Evolutionary conservation across 192 early-diverging fungal genomes (phyloP).

Genomic region (Funneliformis mosseae): DNA sequence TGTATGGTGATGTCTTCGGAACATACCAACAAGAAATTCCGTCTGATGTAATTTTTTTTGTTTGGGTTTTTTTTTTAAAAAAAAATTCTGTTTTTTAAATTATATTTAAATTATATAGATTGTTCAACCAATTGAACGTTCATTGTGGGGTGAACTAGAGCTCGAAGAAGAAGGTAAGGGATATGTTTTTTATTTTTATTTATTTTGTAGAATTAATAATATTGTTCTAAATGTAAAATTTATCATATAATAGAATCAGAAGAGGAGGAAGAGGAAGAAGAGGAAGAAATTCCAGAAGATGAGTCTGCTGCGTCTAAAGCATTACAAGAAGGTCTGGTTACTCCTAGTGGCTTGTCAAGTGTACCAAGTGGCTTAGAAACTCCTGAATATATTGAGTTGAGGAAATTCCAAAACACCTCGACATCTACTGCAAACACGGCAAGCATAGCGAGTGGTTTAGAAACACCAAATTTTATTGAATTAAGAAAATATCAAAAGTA

Average conservation of each 20-base stretch:
- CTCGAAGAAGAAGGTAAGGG: constrained; percentile 63
- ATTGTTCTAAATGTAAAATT: not conserved
- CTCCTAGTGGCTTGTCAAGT: constrained; percentile 78
- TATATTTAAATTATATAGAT: constrained; percentile 36
- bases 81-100: not conserved
- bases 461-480: constrained; percentile 85
- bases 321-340: constrained; percentile 71
- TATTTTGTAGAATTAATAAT: not conserved
- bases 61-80: not conserved
- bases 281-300: constrained; percentile 61
- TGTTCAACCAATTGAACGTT: constrained; percentile 69
- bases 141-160: constrained; percentile 92
- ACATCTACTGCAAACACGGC: not conserved
- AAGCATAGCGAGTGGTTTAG: constrained; percentile 65
- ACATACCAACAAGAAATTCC: constrained; percentile 54
- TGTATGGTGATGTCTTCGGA: constrained; percentile 97
- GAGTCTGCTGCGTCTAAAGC: constrained; percentile 50
- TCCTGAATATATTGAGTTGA: constrained; percentile 84
- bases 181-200: not conserved
- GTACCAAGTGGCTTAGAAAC: constrained; percentile 81
- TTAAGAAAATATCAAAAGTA: constrained; percentile 74
- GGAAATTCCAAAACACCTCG: constrained; percentile 64
- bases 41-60: constrained; percentile 49
- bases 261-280: constrained; percentile 69
- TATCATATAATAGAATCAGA: constrained; percentile 49